Evolutionary conservation across 371 early-diverging fungal species (phyloP).

Genomic region (Rhizomucor pusillus): DNA sequence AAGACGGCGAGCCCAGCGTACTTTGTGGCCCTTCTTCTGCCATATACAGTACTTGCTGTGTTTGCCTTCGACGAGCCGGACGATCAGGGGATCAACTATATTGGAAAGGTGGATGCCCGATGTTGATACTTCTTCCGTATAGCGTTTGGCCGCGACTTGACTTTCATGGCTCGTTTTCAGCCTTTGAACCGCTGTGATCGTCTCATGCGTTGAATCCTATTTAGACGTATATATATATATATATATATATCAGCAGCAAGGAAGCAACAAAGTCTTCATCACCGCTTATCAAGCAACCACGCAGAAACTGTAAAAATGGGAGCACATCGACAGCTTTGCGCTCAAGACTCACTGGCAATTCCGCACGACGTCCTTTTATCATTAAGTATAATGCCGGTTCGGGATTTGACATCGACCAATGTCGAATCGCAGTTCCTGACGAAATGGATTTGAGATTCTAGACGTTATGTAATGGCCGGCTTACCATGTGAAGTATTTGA

Average conservation of each 20-base stretch:
- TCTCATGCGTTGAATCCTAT: slow-evolving; percentile 3
- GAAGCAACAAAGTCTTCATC: not conserved
- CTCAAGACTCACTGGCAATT: not conserved
- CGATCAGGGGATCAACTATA: slow-evolving; percentile 3
- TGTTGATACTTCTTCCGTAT: not conserved
- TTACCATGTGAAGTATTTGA: too few species aligned
- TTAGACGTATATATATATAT: slow-evolving; percentile 1
- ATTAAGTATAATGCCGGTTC: slow-evolving; percentile 1
- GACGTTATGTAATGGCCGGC: not conserved
- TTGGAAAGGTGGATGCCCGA: not conserved
- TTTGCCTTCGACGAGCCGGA: slow-evolving; percentile 7
- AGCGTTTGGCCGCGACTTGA: not conserved
- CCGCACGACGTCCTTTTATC: not conserved
- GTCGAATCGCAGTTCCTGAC: slow-evolving; percentile 6
- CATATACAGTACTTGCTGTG: not conserved
- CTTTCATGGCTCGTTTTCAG: slow-evolving; percentile 7
- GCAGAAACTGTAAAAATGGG: slow-evolving; percentile 1
- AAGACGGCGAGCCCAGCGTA: not conserved
- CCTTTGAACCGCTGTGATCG: slow-evolving; percentile 3
- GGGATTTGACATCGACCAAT: slow-evolving; percentile 1
- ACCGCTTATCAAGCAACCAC: not conserved
- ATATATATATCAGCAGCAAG: slow-evolving; percentile 3
- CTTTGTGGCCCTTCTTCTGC: not conserved
- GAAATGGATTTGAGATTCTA: not conserved
- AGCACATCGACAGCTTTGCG: not conserved